A percentile compares a stretch with the other conserved stretches of the same genome.
Conservation (phyloP, 805 yeast genomes). For the Starmerella stellata region DNA sequence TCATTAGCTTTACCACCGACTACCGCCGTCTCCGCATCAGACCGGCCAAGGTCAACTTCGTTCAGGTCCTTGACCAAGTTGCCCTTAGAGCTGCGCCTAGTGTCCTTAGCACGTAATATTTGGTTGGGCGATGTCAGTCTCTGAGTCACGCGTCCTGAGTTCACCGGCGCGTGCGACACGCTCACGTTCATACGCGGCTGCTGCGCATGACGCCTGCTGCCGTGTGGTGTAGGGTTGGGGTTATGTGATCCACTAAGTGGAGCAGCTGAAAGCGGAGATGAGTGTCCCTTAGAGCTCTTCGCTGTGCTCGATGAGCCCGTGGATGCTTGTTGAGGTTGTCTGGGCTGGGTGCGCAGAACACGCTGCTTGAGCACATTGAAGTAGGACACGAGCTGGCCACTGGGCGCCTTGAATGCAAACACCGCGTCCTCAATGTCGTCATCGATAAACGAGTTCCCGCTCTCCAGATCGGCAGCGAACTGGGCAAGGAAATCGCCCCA, state of each 20-base stretch:
- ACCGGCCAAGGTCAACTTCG: conserved; percentile 7
- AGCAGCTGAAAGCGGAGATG: conserved; percentile 1
- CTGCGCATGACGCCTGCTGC: background rate
- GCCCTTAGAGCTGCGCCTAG: background rate
- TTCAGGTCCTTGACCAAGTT: conserved; percentile 1
- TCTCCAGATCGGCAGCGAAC: conserved; percentile 75
- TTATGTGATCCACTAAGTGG: conserved; percentile 1
- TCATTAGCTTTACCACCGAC: too few species aligned
- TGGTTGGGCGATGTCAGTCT: conserved; percentile 13
- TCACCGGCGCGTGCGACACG: conserved; percentile 13
- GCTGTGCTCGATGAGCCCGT: background rate
- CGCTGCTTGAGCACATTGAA: conserved; percentile 39
- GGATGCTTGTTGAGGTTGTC: conserved; percentile 2
- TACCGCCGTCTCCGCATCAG: background rate
- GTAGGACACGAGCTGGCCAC: conserved; percentile 54
- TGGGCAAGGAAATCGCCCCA: conserved; percentile 77
- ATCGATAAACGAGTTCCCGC: conserved; percentile 58
- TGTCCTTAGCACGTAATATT: background rate
- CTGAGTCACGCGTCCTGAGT: conserved; percentile 13
- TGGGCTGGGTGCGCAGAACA: conserved; percentile 19
- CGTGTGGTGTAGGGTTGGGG: background rate
- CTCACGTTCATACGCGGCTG: conserved; percentile 4
- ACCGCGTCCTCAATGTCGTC: conserved; percentile 46
- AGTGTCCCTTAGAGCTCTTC: background rate
- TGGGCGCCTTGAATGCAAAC: conserved; percentile 31